phyloP scores from a whole-genome alignment of 2,329 filamentous ascomycete genomes.

The Talaromyces sp. region DNA sequence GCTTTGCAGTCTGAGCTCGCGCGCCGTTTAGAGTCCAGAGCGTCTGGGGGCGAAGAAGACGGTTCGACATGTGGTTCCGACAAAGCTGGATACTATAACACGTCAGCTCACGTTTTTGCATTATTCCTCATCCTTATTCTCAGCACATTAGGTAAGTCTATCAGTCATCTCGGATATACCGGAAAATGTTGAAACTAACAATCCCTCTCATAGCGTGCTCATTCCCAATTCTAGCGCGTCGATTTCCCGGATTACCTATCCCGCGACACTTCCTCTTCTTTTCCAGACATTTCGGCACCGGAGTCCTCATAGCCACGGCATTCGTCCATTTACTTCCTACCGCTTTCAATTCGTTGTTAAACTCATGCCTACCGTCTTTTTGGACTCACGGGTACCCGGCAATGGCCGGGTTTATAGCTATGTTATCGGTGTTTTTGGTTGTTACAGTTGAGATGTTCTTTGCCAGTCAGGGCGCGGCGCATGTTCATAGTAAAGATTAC shows the following conservation, averaged over 20 bases:
- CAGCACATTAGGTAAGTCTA: slow-evolving; percentile 38
- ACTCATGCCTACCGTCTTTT: slow-evolving; percentile 68
- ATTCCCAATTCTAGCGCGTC: slow-evolving; percentile 58
- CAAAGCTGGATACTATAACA: slow-evolving; percentile 55
- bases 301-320: slow-evolving; percentile 55
- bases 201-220: slow-evolving; percentile 50
- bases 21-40: slow-evolving; percentile 10
- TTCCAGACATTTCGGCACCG: slow-evolving; percentile 57
- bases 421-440: slow-evolving; percentile 76
- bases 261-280: slow-evolving; percentile 58
- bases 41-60: slow-evolving; percentile 16
- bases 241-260: slow-evolving; percentile 58
- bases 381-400: slow-evolving; percentile 77
- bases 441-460: slow-evolving; percentile 87
- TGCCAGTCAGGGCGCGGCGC: slow-evolving; percentile 63
- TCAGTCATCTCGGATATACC: neutral
- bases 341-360: slow-evolving; percentile 58
- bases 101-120: slow-evolving; percentile 63
- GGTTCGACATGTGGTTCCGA: slow-evolving; percentile 35
- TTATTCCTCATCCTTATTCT: slow-evolving; percentile 62
- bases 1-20: slow-evolving; percentile 23
- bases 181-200: slow-evolving; percentile 14
- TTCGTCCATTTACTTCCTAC: slow-evolving; percentile 62
- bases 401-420: slow-evolving; percentile 76
- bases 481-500: slow-evolving; percentile 55